phyloP scores from a whole-genome alignment of 495 filamentous ascomycete species.

The Polyplosphaeria fusca region DNA sequence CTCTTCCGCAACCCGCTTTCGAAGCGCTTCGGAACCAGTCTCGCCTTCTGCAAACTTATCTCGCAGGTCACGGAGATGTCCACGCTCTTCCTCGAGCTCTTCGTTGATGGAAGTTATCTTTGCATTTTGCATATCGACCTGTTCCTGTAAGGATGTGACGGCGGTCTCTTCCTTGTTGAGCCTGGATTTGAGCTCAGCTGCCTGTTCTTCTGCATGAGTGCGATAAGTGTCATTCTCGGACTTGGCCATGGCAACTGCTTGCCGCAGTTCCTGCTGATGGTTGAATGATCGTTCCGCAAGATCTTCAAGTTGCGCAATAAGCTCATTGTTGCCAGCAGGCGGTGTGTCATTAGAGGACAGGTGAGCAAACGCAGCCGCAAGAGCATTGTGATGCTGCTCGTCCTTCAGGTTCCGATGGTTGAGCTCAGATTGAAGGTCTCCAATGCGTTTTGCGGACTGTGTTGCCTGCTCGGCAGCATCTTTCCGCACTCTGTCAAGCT shows the following conservation, averaged over 20 bases:
- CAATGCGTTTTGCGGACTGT: slow-evolving; percentile 46
- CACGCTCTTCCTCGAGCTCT: slow-evolving; percentile 65
- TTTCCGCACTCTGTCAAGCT: slow-evolving; percentile 61
- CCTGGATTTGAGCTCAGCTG: slow-evolving; percentile 25
- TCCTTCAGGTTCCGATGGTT: slow-evolving; percentile 51
- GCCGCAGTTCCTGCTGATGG: slow-evolving; percentile 38
- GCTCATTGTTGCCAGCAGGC: slow-evolving; percentile 56
- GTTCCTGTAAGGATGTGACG: slow-evolving; percentile 37
- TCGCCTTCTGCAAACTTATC: slow-evolving; percentile 71
- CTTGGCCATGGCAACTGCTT: slow-evolving; percentile 41
- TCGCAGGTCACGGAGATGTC: slow-evolving; percentile 62
- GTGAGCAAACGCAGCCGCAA: slow-evolving; percentile 61
- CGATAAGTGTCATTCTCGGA: slow-evolving; percentile 41
- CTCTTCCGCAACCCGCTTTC: slow-evolving; percentile 65
- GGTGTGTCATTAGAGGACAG: slow-evolving; percentile 54
- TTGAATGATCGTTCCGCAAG: slow-evolving; percentile 38
- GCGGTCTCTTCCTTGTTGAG: slow-evolving; percentile 21
- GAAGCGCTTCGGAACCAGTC: slow-evolving; percentile 72
- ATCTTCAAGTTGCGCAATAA: slow-evolving; percentile 63
- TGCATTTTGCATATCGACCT: slow-evolving; percentile 55
- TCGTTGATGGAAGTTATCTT: slow-evolving; percentile 55
- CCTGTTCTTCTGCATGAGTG: slow-evolving; percentile 31
- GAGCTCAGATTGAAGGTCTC: slow-evolving; percentile 49
- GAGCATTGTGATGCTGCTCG: slow-evolving; percentile 50
- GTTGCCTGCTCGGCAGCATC: slow-evolving; percentile 56